Conservation (phyloP, 169 alveolate genomes). For the Eimeria acervulina region DNA sequence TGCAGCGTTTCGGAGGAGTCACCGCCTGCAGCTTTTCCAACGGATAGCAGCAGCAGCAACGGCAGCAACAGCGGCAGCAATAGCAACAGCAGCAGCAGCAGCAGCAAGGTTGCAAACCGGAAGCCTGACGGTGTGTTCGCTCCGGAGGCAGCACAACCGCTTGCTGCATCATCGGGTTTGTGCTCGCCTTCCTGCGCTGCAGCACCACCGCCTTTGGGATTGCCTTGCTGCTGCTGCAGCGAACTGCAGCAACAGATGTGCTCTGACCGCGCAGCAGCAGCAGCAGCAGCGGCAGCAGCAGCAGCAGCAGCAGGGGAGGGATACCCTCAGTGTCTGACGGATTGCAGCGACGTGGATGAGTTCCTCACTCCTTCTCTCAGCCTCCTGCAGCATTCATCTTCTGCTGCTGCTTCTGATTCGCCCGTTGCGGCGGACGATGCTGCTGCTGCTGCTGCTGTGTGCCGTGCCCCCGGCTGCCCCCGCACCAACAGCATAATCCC, state of each 20-base stretch:
- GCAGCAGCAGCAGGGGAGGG: conserved; percentile 57
- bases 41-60: neutral
- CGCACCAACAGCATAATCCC: neutral
- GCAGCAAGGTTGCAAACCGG: neutral
- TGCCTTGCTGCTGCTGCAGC: conserved; percentile 47
- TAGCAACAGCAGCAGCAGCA: too few species aligned
- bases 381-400: conserved; percentile 30
- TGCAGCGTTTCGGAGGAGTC: conserved; percentile 45
- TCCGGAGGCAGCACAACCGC: neutral
- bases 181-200: conserved; percentile 23
- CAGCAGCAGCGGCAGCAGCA: conserved; percentile 13
- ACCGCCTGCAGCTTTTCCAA: neutral
- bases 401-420: neutral
- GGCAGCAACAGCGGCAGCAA: too few species aligned
- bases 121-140: conserved; percentile 9
- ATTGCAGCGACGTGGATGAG: conserved; percentile 47
- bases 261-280: neutral
- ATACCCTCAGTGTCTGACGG: conserved; percentile 22
- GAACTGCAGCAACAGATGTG: conserved; percentile 47
- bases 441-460: neutral
- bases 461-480: neutral
- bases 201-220: conserved; percentile 26
- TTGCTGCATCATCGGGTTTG: neutral
- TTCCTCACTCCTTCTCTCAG: conserved; percentile 49
- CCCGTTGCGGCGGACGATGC: neutral